Percentiles rank a stretch among this genome's conserved stretches.
Conservation (phyloP, 208 protist species). For the Acanthamoeba culbertsoni region DNA sequence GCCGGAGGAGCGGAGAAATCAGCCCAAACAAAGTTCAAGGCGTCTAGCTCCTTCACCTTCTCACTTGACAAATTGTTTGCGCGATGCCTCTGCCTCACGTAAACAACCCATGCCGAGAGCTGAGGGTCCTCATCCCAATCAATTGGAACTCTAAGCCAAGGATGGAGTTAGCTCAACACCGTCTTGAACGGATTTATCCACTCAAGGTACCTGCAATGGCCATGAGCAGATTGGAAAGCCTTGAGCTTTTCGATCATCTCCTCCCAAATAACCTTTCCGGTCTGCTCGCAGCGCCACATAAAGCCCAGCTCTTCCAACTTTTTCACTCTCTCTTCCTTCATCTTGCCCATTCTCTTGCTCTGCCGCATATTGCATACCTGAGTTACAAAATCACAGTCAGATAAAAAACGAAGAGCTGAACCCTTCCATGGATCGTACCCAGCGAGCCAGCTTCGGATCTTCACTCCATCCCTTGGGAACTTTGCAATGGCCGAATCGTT, state of each 20-base stretch:
- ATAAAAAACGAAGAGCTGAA: no score
- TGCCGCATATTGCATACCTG: conserved; percentile 23
- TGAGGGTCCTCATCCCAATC: neutral
- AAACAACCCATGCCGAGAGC: conserved; percentile 1
- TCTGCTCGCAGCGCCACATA: conserved; percentile 40
- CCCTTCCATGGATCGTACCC: neutral
- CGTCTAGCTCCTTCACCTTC: conserved; percentile 28
- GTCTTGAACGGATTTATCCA: neutral
- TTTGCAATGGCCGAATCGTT: conserved; percentile 40
- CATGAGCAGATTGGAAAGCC: neutral
- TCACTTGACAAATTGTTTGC: neutral
- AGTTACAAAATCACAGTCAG: no score
- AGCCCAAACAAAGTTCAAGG: conserved; percentile 3
- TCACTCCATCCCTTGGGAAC: conserved; percentile 47
- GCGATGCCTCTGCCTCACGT: neutral
- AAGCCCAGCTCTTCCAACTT: conserved; percentile 36
- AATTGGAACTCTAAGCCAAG: neutral
- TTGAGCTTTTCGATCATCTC: conserved; percentile 46
- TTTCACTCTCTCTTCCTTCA: conserved; percentile 2
- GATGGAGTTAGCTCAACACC: neutral
- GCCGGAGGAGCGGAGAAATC: neutral
- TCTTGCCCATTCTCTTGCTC: conserved; percentile 46
- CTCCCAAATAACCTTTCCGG: conserved; percentile 24
- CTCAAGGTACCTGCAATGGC: neutral
- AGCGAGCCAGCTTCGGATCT: conserved; percentile 38